Percentiles rank a stretch among this genome's conserved stretches.
Evolutionary conservation across 148 eudicot species (phyloP).

Genomic region (Hydrangea macrophylla): DNA sequence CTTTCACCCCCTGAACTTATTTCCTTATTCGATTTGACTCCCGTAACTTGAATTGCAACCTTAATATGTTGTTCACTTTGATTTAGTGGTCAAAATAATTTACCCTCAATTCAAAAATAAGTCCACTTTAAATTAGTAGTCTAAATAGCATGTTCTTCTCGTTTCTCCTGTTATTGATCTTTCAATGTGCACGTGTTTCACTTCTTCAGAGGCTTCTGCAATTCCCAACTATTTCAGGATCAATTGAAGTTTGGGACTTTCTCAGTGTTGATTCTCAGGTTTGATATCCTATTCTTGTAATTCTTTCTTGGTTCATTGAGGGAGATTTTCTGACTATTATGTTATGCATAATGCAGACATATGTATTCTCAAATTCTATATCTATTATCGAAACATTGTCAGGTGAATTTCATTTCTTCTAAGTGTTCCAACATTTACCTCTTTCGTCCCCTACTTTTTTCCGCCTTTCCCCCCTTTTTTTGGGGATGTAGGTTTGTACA

Average conservation of each 20-base stretch:
- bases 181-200: conserved; percentile 17
- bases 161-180: neutral
- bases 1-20: neutral
- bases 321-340: conserved; percentile 12
- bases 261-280: conserved; percentile 99
- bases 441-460: conserved; percentile 5
- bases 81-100: neutral
- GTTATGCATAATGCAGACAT: conserved; percentile 64
- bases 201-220: conserved; percentile 82
- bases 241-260: conserved; percentile 99
- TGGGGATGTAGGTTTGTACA: no score
- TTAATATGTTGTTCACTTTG: neutral
- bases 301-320: conserved; percentile 12
- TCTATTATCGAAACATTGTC: conserved; percentile 79
- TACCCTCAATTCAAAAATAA: conserved; percentile 6
- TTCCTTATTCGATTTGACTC: no score
- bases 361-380: conserved; percentile 79
- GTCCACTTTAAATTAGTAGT: neutral
- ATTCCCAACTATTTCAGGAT: conserved; percentile 83
- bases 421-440: conserved; percentile 1
- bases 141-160: neutral
- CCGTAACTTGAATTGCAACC: no score
- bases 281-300: conserved; percentile 17
- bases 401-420: conserved; percentile 45
- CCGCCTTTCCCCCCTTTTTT: neutral